These are phyloP conservation scores for Trichoderma oligosporum DNA, from an alignment of 2,329 filamentous ascomycete species.

Conservation along the genomic window DNA sequence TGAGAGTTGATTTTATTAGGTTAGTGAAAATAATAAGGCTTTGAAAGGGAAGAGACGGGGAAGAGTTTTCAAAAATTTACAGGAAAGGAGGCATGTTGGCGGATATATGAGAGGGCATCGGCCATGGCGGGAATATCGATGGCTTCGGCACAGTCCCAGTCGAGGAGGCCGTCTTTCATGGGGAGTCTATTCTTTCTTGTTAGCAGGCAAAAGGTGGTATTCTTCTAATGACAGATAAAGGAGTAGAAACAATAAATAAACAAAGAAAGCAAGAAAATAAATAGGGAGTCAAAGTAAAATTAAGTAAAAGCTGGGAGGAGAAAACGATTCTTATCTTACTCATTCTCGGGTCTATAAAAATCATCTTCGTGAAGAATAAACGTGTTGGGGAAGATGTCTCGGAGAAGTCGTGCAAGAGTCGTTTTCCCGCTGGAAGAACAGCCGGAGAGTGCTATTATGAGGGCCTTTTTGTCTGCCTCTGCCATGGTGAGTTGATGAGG, in stretches of 20 bases:
- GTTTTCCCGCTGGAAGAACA: conserved; percentile 94
- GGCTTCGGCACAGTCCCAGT: conserved; percentile 88
- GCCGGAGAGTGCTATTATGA: conserved; percentile 80
- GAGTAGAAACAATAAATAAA: too few species aligned
- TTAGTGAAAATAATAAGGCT: not conserved
- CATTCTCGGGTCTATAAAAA: conserved; percentile 79
- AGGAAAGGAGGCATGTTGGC: conserved; percentile 60
- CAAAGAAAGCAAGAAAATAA: too few species aligned
- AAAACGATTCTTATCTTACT: too few species aligned
- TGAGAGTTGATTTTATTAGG: not conserved
- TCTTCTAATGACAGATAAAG: conserved; percentile 17
- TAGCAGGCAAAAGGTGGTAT: not conserved
- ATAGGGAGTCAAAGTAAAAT: not conserved
- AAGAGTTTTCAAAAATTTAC: conserved; percentile 42
- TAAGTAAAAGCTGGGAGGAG: not conserved
- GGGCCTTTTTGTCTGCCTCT: conserved; percentile 33
- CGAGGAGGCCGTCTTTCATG: conserved; percentile 59
- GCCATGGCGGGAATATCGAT: conserved; percentile 68
- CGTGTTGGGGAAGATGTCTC: conserved; percentile 71
- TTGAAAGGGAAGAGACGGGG: not conserved
- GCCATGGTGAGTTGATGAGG: not conserved
- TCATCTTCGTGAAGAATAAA: conserved; percentile 95
- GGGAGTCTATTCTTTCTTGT: conserved; percentile 44
- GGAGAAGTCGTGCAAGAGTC: conserved; percentile 79
- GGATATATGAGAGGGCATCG: conserved; percentile 66